Evolutionary conservation across 495 filamentous ascomycete genomes (phyloP).

Genomic region (Podospora conica): DNA sequence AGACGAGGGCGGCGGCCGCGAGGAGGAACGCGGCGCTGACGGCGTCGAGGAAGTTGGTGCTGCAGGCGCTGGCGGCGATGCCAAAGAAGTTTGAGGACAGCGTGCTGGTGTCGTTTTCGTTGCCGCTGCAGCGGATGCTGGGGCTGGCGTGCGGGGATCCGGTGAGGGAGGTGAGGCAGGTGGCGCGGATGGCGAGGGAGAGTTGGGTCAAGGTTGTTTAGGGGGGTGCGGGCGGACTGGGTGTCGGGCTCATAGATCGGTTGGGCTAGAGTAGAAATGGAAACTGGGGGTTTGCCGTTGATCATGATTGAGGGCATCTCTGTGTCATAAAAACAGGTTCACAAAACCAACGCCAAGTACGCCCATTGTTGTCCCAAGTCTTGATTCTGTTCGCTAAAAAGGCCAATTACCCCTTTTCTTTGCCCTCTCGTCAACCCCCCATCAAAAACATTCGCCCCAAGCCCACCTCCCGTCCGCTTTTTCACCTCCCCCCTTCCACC

Average conservation of each 20-base stretch:
- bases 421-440: not conserved
- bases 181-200: conserved; percentile 35
- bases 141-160: conserved; percentile 39
- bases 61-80: conserved; percentile 35
- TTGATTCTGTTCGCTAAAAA: not conserved
- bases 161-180: conserved; percentile 37
- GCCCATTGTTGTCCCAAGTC: not conserved
- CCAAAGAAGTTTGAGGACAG: conserved; percentile 37
- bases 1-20: not conserved
- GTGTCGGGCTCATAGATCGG: not conserved
- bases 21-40: not conserved
- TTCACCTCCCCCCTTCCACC: not conserved
- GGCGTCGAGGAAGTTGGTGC: conserved; percentile 26
- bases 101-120: conserved; percentile 30
- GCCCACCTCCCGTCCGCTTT: too few species aligned
- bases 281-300: not conserved
- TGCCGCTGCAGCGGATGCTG: conserved; percentile 33
- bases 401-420: not conserved
- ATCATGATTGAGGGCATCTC: not conserved
- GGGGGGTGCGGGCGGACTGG: not conserved
- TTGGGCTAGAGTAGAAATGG: not conserved
- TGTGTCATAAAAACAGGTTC: not conserved
- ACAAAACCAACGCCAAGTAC: not conserved
- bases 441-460: not conserved
- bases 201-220: conserved; percentile 32